phyloP scores from a whole-genome alignment of 768 basidiomycete genomes.

The Rhizopogon rudus region DNA sequence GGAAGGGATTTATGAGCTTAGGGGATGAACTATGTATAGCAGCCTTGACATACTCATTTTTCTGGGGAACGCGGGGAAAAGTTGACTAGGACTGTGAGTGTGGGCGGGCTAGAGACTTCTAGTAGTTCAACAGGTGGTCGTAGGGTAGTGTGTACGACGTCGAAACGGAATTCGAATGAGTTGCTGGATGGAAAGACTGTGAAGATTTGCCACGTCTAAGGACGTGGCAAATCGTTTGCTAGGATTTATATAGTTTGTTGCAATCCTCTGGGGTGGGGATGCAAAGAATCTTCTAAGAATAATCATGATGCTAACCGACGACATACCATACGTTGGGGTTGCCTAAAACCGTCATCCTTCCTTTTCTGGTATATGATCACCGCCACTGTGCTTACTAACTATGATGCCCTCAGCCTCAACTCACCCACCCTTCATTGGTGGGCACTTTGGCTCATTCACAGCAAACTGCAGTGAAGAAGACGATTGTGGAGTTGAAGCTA shows the following conservation, averaged over 20 bases:
- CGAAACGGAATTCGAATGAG: neutral
- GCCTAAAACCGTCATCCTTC: neutral
- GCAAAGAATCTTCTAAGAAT: constrained; percentile 1
- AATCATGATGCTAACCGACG: neutral
- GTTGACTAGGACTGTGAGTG: neutral
- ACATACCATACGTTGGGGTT: constrained; percentile 27
- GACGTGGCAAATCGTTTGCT: constrained; percentile 23
- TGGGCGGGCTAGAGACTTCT: neutral
- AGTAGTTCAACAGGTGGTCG: neutral
- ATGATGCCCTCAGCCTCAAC: too few relatives aligned
- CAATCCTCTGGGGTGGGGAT: constrained; percentile 27
- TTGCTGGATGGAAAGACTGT: constrained; percentile 18
- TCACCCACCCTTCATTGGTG: too few relatives aligned
- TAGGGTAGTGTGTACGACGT: constrained; percentile 6
- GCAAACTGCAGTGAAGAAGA: too few relatives aligned
- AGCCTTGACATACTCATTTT: constrained; percentile 34
- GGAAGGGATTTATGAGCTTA: constrained; percentile 5
- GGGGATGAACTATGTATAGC: neutral
- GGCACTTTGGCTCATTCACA: too few relatives aligned
- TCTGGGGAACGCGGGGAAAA: constrained; percentile 3
- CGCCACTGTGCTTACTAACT: too few relatives aligned
- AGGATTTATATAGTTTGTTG: constrained; percentile 18
- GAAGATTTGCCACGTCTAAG: constrained; percentile 21
- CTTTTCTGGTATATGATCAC: too few relatives aligned
- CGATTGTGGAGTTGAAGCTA: too few relatives aligned